phyloP scores from a whole-genome alignment of 306 rosid genomes.

The Senna tora region DNA sequence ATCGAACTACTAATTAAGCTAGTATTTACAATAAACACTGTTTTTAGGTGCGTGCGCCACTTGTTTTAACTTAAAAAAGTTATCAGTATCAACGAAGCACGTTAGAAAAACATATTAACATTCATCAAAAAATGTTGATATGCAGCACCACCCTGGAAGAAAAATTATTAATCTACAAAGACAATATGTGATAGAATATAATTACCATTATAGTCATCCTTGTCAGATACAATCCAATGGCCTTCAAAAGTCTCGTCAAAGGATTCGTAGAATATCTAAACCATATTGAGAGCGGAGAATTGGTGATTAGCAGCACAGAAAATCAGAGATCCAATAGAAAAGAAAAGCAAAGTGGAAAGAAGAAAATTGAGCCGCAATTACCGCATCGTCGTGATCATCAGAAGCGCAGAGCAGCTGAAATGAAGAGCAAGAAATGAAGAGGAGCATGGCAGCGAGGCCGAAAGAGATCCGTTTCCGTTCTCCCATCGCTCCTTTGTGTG shows the following conservation, averaged over 20 bases:
- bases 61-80: background rate
- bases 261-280: slow-evolving; percentile 82
- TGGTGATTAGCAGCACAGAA: background rate
- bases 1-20: too few species aligned
- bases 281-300: background rate
- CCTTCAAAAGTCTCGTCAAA: slow-evolving; percentile 77
- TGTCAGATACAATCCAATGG: slow-evolving; percentile 77
- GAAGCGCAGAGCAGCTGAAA: slow-evolving; percentile 59
- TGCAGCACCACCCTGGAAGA: background rate
- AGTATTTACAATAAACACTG: background rate
- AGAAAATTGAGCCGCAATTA: background rate
- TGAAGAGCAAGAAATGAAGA: slow-evolving; percentile 50
- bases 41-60: background rate
- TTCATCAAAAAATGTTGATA: background rate
- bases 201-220: slow-evolving; percentile 73
- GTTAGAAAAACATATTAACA: background rate
- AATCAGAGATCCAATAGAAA: slow-evolving; percentile 28
- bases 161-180: background rate
- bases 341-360: background rate
- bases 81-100: background rate
- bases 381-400: slow-evolving; percentile 51
- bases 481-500: slow-evolving; percentile 27
- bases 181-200: background rate
- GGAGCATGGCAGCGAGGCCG: slow-evolving; percentile 38
- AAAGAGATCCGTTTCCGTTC: slow-evolving; percentile 45